Percentiles rank a stretch among this genome's conserved stretches.
Evolutionary conservation across 2,329 filamentous ascomycete species (phyloP).

Genomic region (Purpureocillium lavendulum): DNA sequence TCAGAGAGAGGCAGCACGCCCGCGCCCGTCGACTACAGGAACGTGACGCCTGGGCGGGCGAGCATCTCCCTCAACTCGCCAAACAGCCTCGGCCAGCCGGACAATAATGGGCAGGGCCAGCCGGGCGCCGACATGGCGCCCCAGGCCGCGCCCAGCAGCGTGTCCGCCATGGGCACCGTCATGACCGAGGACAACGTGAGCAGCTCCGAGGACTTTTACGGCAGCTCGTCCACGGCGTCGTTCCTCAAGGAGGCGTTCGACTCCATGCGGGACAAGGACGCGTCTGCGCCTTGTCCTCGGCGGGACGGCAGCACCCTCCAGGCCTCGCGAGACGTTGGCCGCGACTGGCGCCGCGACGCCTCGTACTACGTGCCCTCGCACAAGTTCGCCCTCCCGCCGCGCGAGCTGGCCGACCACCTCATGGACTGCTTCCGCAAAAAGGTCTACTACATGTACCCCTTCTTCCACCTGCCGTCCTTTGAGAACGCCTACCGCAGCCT

Average conservation of each 20-base stretch:
- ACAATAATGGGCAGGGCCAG: not conserved
- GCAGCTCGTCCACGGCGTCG: constrained; percentile 16
- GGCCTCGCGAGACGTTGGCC: not conserved
- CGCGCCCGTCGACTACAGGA: not conserved
- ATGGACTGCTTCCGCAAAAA: constrained; percentile 27
- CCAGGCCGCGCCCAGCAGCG: constrained; percentile 8
- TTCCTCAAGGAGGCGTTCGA: constrained; percentile 29
- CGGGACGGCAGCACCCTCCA: not conserved
- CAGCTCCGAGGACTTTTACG: no score
- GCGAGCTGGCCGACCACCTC: constrained; percentile 30
- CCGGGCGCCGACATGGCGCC: not conserved
- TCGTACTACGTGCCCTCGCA: constrained; percentile 8
- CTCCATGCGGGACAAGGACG: constrained; percentile 13
- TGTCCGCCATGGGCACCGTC: constrained; percentile 29
- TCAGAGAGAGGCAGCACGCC: not conserved
- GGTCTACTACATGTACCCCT: constrained; percentile 33
- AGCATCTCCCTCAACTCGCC: not conserved
- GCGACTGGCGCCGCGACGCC: constrained; percentile 5
- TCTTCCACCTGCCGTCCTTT: constrained; percentile 33
- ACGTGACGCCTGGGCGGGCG: not conserved
- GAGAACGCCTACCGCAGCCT: constrained; percentile 27
- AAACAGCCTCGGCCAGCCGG: not conserved
- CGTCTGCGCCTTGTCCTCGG: not conserved
- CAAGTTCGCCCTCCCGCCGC: constrained; percentile 27
- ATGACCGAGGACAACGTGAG: constrained; percentile 20